These are phyloP conservation scores for Coniferiporia weirii DNA, from an alignment of 1,284 basidiomycete species.

Conservation along the genomic window DNA sequence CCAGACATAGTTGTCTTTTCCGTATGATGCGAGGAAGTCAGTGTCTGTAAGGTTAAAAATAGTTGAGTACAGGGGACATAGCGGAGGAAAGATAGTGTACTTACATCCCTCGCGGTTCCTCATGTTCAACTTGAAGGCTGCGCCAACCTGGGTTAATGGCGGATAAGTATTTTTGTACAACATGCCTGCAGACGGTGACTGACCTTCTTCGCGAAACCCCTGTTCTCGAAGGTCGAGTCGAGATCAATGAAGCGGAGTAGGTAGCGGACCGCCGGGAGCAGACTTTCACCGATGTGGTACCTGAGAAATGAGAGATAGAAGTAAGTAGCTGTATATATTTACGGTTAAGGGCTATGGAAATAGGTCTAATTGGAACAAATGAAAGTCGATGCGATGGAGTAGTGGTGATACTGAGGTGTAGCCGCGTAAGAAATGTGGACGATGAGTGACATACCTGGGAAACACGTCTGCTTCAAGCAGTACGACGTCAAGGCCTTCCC, in stretches of 20 bases:
- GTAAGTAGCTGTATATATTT: too few species aligned
- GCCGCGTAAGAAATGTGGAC: too few species aligned
- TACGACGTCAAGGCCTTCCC: conserved; percentile 67
- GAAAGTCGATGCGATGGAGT: too few species aligned
- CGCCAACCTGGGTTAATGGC: conserved; percentile 32
- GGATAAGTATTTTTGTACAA: conserved; percentile 20
- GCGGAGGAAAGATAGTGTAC: conserved; percentile 31
- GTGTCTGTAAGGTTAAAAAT: conserved; percentile 54
- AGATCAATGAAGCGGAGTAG: conserved; percentile 56
- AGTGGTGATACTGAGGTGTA: too few species aligned
- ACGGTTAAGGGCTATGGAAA: too few species aligned
- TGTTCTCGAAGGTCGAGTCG: conserved; percentile 43
- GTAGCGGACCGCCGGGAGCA: conserved; percentile 56
- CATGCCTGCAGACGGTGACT: conserved; percentile 21
- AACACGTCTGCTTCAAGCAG: conserved; percentile 65
- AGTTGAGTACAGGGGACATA: not conserved
- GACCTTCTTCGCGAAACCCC: conserved; percentile 53
- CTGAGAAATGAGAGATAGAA: conserved; percentile 26
- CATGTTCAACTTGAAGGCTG: conserved; percentile 49
- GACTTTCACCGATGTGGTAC: conserved; percentile 61
- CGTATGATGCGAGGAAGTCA: conserved; percentile 55
- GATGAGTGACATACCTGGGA: conserved; percentile 40
- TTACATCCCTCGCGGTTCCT: conserved; percentile 47
- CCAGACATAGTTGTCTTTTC: conserved; percentile 54
- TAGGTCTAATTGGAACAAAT: too few species aligned